Conservation (phyloP, 495 filamentous ascomycete genomes). For the Xylaria bambusicola region DNA sequence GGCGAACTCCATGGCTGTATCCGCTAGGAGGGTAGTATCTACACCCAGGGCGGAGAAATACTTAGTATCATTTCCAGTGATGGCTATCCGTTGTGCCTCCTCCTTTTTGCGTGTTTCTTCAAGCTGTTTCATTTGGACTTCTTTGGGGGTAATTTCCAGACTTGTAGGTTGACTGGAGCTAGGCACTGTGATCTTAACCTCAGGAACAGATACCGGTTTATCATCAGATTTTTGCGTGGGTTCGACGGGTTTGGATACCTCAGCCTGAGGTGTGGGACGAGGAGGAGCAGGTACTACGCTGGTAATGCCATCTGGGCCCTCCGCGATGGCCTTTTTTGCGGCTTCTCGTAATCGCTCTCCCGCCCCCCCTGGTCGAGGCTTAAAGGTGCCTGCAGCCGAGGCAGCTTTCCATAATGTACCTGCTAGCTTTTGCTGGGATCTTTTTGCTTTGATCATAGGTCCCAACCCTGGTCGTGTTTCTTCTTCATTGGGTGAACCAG, state of each 20-base stretch:
- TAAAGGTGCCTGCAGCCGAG: constrained; percentile 75
- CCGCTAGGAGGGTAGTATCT: constrained; percentile 68
- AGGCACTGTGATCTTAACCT: constrained; percentile 52
- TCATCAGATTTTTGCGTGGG: constrained; percentile 38
- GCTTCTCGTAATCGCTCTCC: constrained; percentile 66
- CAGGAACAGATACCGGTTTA: constrained; percentile 43
- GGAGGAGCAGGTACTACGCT: constrained; percentile 79
- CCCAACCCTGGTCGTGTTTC: constrained; percentile 77
- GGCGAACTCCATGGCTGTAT: constrained; percentile 66
- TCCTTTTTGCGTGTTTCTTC: constrained; percentile 40
- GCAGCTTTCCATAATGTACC: constrained; percentile 83
- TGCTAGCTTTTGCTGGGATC: constrained; percentile 70
- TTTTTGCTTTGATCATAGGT: constrained; percentile 80
- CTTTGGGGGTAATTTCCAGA: constrained; percentile 44
- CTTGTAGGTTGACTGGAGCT: constrained; percentile 37
- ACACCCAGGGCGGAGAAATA: constrained; percentile 78
- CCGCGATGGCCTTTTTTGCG: constrained; percentile 50
- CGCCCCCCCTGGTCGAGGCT: constrained; percentile 79
- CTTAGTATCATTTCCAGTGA: constrained; percentile 73
- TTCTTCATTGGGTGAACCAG: constrained; percentile 38
- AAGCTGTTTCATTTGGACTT: constrained; percentile 38
- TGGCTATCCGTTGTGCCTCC: constrained; percentile 56
- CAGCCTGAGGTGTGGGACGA: constrained; percentile 34
- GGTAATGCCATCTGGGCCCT: constrained; percentile 83
- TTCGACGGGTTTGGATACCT: constrained; percentile 23